Evolutionary conservation across 495 filamentous ascomycete species (phyloP).

Genomic region (Podospora didyma): DNA sequence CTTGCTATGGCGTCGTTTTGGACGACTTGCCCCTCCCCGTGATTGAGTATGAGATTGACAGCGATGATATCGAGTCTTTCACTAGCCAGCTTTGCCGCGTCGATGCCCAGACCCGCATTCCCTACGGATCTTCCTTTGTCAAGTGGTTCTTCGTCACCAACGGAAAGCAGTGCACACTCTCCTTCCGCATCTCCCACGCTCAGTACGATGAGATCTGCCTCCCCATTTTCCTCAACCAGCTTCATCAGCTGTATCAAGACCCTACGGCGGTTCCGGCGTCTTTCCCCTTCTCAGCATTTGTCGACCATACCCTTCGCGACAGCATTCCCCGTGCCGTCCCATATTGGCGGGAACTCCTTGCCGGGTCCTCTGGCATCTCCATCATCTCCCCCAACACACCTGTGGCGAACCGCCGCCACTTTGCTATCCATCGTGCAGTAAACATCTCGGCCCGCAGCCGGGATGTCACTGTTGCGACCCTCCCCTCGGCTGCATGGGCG

Average conservation of each 20-base stretch:
- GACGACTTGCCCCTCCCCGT: conserved; percentile 46
- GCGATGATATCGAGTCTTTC: conserved; percentile 48
- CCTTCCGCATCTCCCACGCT: conserved; percentile 66
- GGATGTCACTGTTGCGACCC: conserved; percentile 53
- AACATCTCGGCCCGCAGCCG: conserved; percentile 36
- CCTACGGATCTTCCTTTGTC: conserved; percentile 60
- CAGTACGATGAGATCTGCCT: conserved; percentile 74
- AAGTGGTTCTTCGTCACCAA: conserved; percentile 57
- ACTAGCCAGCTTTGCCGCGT: conserved; percentile 44
- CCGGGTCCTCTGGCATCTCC: conserved; percentile 45
- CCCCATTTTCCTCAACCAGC: conserved; percentile 52
- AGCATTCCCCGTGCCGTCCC: conserved; percentile 29
- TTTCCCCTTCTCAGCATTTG: conserved; percentile 58
- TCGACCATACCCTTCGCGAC: conserved; percentile 38
- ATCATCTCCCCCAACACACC: conserved; percentile 32
- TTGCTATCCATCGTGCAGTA: conserved; percentile 40
- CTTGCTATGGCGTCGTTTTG: conserved; percentile 60
- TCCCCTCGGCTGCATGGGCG: conserved; percentile 62
- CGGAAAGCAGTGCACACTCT: conserved; percentile 50
- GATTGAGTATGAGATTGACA: conserved; percentile 51
- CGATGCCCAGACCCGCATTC: conserved; percentile 47
- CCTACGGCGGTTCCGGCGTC: conserved; percentile 25
- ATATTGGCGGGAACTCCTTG: conserved; percentile 58
- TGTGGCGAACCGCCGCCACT: conserved; percentile 24
- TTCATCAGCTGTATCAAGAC: conserved; percentile 33